Evolutionary conservation across 2,329 filamentous ascomycete genomes (phyloP).

Genomic region (Xylariales sp.): DNA sequence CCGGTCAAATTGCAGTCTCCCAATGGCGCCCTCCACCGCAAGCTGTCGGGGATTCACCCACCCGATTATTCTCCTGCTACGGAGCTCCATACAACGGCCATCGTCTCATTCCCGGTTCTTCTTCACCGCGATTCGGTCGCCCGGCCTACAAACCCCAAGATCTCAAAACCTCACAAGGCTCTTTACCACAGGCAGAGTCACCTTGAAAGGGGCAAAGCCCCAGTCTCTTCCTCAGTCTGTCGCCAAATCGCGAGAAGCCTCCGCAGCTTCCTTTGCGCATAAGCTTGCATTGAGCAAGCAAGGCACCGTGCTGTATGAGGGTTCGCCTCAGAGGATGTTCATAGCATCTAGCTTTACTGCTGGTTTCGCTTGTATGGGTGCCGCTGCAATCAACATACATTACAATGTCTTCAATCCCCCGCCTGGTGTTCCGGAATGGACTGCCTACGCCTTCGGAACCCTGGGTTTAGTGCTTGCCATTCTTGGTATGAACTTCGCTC

Average conservation of each 20-base stretch:
- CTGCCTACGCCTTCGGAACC: conserved; percentile 51
- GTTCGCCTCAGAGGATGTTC: conserved; percentile 60
- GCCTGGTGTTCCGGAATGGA: conserved; percentile 49
- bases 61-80: conserved; percentile 19
- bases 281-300: conserved; percentile 51
- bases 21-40: conserved; percentile 16
- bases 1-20: too few species aligned
- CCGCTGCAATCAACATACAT: conserved; percentile 46
- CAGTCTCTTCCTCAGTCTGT: neutral
- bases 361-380: conserved; percentile 47
- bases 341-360: conserved; percentile 55
- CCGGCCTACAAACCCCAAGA: neutral
- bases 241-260: too few species aligned
- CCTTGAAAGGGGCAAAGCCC: neutral
- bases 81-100: conserved; percentile 14
- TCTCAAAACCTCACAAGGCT: neutral
- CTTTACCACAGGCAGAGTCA: conserved; percentile 1
- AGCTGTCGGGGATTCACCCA: conserved; percentile 23
- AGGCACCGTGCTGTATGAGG: conserved; percentile 59
- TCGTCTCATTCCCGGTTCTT: too few species aligned
- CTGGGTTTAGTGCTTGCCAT: conserved; percentile 56
- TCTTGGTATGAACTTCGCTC: conserved; percentile 56
- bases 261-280: conserved; percentile 43
- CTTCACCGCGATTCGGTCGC: conserved; percentile 1
- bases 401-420: conserved; percentile 44